Evolutionary conservation across 2,329 filamentous ascomycete genomes (phyloP).

Genomic region (Sphaerulina musiva): DNA sequence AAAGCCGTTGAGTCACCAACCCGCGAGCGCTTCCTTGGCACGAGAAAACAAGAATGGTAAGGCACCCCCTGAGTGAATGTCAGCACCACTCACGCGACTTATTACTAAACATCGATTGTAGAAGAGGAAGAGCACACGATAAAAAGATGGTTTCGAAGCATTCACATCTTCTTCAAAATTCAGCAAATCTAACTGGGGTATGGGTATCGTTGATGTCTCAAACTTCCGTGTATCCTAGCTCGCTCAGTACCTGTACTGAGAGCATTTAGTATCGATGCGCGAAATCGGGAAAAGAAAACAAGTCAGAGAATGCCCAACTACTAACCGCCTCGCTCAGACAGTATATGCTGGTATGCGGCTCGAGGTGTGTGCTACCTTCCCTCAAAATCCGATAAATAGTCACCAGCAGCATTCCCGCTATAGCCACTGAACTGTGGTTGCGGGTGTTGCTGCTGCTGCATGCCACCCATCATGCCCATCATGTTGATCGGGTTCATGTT

Average conservation of each 20-base stretch:
- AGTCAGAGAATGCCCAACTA: background rate
- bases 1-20: too few relatives aligned
- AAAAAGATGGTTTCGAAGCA: background rate
- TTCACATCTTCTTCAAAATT: background rate
- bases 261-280: slow-evolving; percentile 7
- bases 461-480: slow-evolving; percentile 17
- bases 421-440: slow-evolving; percentile 13
- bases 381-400: slow-evolving; percentile 33
- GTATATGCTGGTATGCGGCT: background rate
- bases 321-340: background rate
- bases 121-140: background rate
- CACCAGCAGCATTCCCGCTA: slow-evolving; percentile 19
- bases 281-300: background rate
- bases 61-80: too few relatives aligned
- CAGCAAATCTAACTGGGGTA: slow-evolving; percentile 7
- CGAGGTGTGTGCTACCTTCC: slow-evolving; percentile 23
- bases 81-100: too few relatives aligned
- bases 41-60: background rate
- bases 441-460: slow-evolving; percentile 12
- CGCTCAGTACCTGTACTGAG: slow-evolving; percentile 2
- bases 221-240: slow-evolving; percentile 6
- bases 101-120: too few relatives aligned
- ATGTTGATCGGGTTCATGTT: too few relatives aligned
- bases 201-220: slow-evolving; percentile 3
- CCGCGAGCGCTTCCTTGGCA: background rate